These are phyloP conservation scores for Rutstroemia sp. DNA, from an alignment of 2,329 filamentous ascomycete species.

Conservation along the genomic window DNA sequence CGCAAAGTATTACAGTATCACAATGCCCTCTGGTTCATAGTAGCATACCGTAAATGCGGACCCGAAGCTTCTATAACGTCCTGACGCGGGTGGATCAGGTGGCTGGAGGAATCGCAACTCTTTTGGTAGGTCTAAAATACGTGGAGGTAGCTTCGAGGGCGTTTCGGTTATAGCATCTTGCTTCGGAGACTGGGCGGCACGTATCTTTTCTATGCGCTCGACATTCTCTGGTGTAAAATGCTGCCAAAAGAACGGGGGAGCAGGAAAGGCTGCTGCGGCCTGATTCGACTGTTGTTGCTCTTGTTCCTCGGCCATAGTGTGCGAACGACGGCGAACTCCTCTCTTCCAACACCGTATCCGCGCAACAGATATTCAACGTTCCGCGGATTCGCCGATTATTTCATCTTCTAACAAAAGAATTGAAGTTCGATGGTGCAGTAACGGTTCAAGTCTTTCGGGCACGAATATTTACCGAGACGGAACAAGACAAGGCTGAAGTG, in stretches of 20 bases:
- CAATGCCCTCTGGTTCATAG: background rate
- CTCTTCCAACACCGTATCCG: no score
- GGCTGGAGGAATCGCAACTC: constrained; percentile 76
- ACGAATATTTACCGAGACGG: background rate
- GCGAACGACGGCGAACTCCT: background rate
- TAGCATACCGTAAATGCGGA: constrained; percentile 49
- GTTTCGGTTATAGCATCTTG: constrained; percentile 8
- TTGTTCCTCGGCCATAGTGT: constrained; percentile 47
- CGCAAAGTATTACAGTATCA: no score
- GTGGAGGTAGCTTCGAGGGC: constrained; percentile 24
- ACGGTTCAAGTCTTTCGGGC: background rate
- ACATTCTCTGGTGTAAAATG: constrained; percentile 75
- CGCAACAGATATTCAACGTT: no score
- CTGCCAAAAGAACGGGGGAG: constrained; percentile 84
- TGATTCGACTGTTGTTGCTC: constrained; percentile 38
- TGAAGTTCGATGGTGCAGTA: no score
- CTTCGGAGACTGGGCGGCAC: constrained; percentile 22
- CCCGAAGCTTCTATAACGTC: constrained; percentile 70
- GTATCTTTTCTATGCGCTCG: constrained; percentile 46
- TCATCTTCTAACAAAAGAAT: no score
- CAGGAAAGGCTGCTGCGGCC: constrained; percentile 63
- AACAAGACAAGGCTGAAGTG: constrained; percentile 1
- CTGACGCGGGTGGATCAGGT: constrained; percentile 62
- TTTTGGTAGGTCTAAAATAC: constrained; percentile 30
- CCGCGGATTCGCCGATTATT: no score